phyloP scores from a whole-genome alignment of 225 moss, liverwort and hornwort genomes.

The Bryoerythrophyllum caledonicum region DNA sequence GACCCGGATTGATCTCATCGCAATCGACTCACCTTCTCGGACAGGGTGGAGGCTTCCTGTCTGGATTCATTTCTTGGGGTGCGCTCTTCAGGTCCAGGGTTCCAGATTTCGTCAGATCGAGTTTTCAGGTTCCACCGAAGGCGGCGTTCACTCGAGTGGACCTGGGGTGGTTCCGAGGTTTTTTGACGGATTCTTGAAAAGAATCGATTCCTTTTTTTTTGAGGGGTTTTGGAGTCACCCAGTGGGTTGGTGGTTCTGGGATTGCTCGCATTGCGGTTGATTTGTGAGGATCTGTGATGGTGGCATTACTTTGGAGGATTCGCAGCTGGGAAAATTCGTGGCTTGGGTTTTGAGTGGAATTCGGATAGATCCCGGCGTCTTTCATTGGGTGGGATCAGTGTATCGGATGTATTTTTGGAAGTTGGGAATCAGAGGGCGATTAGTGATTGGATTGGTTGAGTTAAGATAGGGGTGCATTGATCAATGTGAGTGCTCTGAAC shows the following conservation, averaged over 20 bases:
- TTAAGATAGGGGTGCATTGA: neutral
- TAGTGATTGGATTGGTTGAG: neutral
- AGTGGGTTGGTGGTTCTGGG: neutral
- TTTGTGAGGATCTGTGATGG: neutral
- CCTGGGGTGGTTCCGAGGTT: neutral
- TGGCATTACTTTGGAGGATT: neutral
- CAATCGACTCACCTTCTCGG: slow-evolving; percentile 1
- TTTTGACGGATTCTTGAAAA: neutral
- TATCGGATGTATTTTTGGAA: neutral
- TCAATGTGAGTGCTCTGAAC: neutral
- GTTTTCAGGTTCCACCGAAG: neutral
- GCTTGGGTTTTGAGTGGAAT: slow-evolving; percentile 6
- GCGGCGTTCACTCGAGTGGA: neutral
- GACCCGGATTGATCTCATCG: slow-evolving; percentile 1
- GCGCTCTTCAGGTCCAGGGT: neutral
- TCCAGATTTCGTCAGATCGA: neutral
- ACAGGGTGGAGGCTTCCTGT: neutral
- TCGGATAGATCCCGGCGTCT: neutral
- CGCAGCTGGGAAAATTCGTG: slow-evolving; percentile 5
- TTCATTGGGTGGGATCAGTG: neutral
- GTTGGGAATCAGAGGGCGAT: neutral
- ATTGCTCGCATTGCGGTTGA: neutral
- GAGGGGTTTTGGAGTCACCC: neutral
- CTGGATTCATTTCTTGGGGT: neutral
- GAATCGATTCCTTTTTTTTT: neutral